Base-by-base conservation (phyloP, 1,284 basidiomycete genomes). In the Pseudozyma flocculosa region DNA sequence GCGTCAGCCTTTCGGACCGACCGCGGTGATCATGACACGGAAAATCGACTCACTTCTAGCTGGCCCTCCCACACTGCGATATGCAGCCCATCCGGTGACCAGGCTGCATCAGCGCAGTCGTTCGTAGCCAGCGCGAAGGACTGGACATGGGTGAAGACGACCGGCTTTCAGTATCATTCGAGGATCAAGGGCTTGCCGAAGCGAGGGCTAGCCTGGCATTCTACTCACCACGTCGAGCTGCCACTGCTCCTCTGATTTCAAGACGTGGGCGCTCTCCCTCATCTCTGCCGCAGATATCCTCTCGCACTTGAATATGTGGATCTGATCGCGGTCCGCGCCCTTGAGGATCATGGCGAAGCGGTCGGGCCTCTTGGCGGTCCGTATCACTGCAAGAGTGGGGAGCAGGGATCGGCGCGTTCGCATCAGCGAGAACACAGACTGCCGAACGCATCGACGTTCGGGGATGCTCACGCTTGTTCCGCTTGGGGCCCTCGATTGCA, bases 101-200 rank as follows among this genome's bases (percentile, higher is more conserved):
- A 82, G 1, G 85, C 81, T n/a, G 92, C 74, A 0, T 88, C 88
- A 15, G 87, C 82, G 21, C 90, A 78, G 21, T 88, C 88, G 7
- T 83, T 80, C 0, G 90, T 90, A 1, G 86, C 86, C n/a, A 90
- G 79, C 2, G 87, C 83, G 64, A 90, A 93, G 78, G 92, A 89
- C 89, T 88, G 52, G 26, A n/a, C n/a, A n/a, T n/a, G n/a, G n/a
- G n/a, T n/a, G n/a, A n/a, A n/a, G n/a, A n/a, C n/a, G n/a, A n/a
- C n/a, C n/a, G n/a, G n/a, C n/a, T n/a, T n/a, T n/a, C n/a, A n/a
- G n/a, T n/a, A n/a, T n/a, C n/a, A n/a, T n/a, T n/a, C n/a, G n/a
- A n/a, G n/a, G n/a, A n/a, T n/a, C n/a, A n/a, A n/a, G n/a, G n/a
- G n/a, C n/a, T n/a, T n/a, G n/a, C n/a, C n/a, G n/a, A n/a, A n/a